phyloP scores from a whole-genome alignment of 495 filamentous ascomycete genomes.

The Achaetomiella virescens region DNA sequence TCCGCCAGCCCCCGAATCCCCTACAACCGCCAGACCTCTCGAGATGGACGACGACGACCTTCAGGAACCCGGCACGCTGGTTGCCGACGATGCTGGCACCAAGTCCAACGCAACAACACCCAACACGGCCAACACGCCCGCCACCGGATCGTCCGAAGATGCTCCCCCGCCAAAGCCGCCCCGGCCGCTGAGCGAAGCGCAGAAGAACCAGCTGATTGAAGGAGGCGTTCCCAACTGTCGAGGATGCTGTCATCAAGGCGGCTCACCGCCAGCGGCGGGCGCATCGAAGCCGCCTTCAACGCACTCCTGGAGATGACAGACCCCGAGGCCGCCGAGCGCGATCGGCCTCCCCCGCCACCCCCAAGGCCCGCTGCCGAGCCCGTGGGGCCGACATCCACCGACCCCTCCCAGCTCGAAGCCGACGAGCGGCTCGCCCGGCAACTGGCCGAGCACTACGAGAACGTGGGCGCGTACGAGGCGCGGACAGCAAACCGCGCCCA shows the following conservation, averaged over 20 bases:
- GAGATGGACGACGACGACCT: conserved; percentile 83
- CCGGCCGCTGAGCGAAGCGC: conserved; percentile 69
- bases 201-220: conserved; percentile 86
- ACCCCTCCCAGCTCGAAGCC: conserved; percentile 73
- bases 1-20: conserved; percentile 59
- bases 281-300: conserved; percentile 92
- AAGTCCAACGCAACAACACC: conserved; percentile 35
- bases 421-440: conserved; percentile 93
- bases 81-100: conserved; percentile 31
- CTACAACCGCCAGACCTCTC: conserved; percentile 73
- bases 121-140: conserved; percentile 29
- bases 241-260: conserved; percentile 75
- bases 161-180: conserved; percentile 78
- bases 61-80: conserved; percentile 52
- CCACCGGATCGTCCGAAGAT: conserved; percentile 38
- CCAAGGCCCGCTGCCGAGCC: conserved; percentile 53
- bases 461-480: conserved; percentile 46
- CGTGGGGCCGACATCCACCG: conserved; percentile 45
- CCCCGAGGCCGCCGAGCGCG: conserved; percentile 70
- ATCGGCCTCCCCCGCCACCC: conserved; percentile 57
- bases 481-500: conserved; percentile 38
- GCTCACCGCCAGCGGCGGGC: conserved; percentile 73
- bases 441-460: conserved; percentile 83
- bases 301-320: conserved; percentile 94
- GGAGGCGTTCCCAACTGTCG: conserved; percentile 88